Evolutionary conservation across 148 eudicot genomes (phyloP), one percentile per base, ranked within the genome.

Genomic region (Pharnaceum exiguum): DNA sequence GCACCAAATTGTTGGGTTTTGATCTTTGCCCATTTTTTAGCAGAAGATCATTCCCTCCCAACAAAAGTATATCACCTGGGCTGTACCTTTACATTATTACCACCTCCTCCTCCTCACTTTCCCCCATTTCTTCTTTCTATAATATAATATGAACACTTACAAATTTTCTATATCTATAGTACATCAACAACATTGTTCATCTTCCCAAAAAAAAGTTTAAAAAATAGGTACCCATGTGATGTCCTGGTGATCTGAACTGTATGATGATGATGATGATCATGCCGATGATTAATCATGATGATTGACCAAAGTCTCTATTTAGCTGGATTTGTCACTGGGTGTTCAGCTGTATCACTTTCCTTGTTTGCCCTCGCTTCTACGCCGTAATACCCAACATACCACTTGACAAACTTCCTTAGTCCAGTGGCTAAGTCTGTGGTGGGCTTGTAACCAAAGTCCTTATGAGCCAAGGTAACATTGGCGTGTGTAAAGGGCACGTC

Each of bases 401-500:
- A 91, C 78, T 87, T 87, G 0, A 83, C 97, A 55, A 91, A 91
- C 61, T 91, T 91, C 52, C 86, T 80, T 52, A 91, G 66, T 50
- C 97, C 97, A 27, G 94, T 71, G 0, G 85, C 68, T 51, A 91
- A 57, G 51, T 91, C 97, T 3, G 97, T 91, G 16, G 79, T 87
- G 44, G 97, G 96, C 53, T 79, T 85, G 61, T 87, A 91, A 65
- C 87, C 96, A 29, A 91, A 87, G 44, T 91, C 97, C 10, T 37
- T 67, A 5, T 60, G 59, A 13, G 97, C 97, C 62, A 73, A 75
- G 68, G 85, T 91, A 43, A 91, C 96, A 57, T 91, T 87, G 9
- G 97, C 97, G 69, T 91, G 97, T 7, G 97, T 91, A 70, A 46
- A 91, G 0, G 96, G 96, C 28, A 91, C 97, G 74, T 91, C 97